Percentiles rank a stretch among this genome's conserved stretches.
Conservation (phyloP, 805 yeast genomes). For the Blastobotrys muscicola region DNA sequence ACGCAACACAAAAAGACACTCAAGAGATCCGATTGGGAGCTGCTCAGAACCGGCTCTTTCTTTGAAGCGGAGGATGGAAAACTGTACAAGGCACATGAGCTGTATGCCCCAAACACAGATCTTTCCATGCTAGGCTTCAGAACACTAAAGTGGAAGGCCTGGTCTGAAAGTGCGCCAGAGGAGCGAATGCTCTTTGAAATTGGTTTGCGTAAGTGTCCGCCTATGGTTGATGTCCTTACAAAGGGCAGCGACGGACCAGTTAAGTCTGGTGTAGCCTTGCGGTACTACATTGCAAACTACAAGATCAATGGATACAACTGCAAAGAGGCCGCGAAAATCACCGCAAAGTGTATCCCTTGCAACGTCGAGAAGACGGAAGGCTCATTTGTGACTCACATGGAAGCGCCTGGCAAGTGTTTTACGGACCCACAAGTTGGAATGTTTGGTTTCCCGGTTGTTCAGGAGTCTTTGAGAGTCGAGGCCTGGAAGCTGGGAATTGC, state of each 20-base stretch:
- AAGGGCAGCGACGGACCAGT: conserved; percentile 8
- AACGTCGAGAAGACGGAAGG: conserved; percentile 6
- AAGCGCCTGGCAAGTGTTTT: conserved; percentile 20
- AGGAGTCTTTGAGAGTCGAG: conserved; percentile 13
- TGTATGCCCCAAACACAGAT: conserved; percentile 25
- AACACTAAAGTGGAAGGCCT: conserved; percentile 21
- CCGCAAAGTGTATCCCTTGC: conserved; percentile 17
- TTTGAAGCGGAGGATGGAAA: conserved; percentile 18
- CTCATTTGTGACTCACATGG: neutral
- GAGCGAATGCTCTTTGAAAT: conserved; percentile 23
- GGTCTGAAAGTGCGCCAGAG: conserved; percentile 21
- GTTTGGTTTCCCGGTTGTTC: conserved; percentile 26
- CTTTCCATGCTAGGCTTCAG: conserved; percentile 23
- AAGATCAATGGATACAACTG: conserved; percentile 17
- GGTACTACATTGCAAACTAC: conserved; percentile 22
- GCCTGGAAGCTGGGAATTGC: conserved; percentile 27
- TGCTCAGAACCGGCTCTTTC: conserved; percentile 23
- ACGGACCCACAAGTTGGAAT: conserved; percentile 14
- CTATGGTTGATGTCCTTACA: conserved; percentile 17
- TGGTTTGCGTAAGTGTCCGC: conserved; percentile 25
- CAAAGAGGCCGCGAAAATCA: conserved; percentile 1
- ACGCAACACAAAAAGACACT: conserved; percentile 20
- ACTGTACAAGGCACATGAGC: conserved; percentile 16
- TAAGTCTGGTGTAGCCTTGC: conserved; percentile 17
- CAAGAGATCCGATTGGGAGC: conserved; percentile 24